A percentile compares a stretch with the other conserved stretches of the same genome.
These are phyloP conservation scores for Eutypella sp. DNA, from an alignment of 2,329 filamentous ascomycete species.

Conservation along the genomic window DNA sequence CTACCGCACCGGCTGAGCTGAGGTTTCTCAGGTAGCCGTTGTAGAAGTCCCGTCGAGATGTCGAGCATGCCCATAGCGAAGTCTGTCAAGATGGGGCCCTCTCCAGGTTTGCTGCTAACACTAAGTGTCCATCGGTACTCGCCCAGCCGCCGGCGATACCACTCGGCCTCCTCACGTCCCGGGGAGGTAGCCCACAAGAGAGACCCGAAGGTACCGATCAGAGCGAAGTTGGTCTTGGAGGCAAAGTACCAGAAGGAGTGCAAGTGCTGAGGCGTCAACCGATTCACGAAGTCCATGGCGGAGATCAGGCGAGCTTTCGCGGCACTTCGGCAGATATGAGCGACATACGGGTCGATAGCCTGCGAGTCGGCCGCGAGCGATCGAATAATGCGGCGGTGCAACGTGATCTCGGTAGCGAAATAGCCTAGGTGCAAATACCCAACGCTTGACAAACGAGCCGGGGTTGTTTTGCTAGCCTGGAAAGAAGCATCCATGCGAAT, in stretches of 20 bases:
- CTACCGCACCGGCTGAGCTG: slow-evolving; percentile 54
- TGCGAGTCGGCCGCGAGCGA: slow-evolving; percentile 53
- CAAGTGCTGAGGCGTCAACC: slow-evolving; percentile 78
- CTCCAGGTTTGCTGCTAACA: slow-evolving; percentile 71
- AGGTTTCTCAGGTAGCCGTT: slow-evolving; percentile 67
- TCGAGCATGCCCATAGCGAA: slow-evolving; percentile 78
- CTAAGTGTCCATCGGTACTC: slow-evolving; percentile 94
- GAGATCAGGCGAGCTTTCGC: slow-evolving; percentile 92
- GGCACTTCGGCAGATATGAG: slow-evolving; percentile 88
- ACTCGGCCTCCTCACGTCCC: slow-evolving; percentile 82
- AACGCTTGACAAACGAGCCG: slow-evolving; percentile 51
- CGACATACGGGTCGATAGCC: slow-evolving; percentile 69
- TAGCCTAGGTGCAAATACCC: slow-evolving; percentile 87
- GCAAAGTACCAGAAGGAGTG: slow-evolving; percentile 92
- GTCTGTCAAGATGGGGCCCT: slow-evolving; percentile 52
- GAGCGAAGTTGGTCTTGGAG: slow-evolving; percentile 83
- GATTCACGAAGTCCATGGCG: slow-evolving; percentile 96
- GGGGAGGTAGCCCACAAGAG: slow-evolving; percentile 86
- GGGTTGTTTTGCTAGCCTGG: slow-evolving; percentile 32
- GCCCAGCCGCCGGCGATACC: slow-evolving; percentile 77
- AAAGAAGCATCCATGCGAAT: slow-evolving; percentile 63
- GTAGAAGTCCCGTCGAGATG: slow-evolving; percentile 63
- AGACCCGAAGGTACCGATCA: slow-evolving; percentile 91
- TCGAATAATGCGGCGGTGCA: slow-evolving; percentile 85
- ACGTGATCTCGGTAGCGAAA: slow-evolving; percentile 89